Percentiles rank a stretch among this genome's conserved stretches.
phyloP scores from a whole-genome alignment of 306 rosid genomes.

The Cicer pinnatifidum region DNA sequence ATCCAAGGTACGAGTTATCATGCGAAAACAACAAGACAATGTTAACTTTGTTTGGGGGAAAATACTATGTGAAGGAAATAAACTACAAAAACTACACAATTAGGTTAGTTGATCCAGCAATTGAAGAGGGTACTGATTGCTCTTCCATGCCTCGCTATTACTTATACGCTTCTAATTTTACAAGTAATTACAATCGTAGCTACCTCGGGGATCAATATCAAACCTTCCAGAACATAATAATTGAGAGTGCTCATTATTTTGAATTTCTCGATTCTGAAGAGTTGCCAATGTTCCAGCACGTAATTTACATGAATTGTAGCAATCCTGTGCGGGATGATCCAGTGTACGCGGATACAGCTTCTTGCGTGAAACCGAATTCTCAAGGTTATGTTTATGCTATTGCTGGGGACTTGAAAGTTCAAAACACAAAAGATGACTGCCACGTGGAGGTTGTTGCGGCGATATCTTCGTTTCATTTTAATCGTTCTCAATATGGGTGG shows the following conservation, averaged over 20 bases:
- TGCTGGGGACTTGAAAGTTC: neutral
- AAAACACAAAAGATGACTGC: neutral
- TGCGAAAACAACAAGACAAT: slow-evolving; percentile 40
- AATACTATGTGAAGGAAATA: slow-evolving; percentile 43
- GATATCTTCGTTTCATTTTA: neutral
- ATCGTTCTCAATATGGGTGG: neutral
- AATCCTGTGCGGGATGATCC: neutral
- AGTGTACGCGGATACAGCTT: neutral
- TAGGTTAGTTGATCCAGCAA: slow-evolving; percentile 23
- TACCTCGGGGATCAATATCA: neutral
- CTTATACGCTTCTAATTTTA: neutral
- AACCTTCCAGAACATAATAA: neutral
- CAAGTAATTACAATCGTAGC: neutral
- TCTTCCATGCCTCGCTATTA: slow-evolving; percentile 42
- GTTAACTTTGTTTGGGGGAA: neutral
- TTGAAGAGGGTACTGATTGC: slow-evolving; percentile 1
- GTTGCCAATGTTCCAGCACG: neutral
- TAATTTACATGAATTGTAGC: slow-evolving; percentile 35
- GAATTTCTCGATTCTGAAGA: neutral
- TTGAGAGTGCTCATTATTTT: no score
- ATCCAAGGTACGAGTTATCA: neutral
- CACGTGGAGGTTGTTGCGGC: neutral
- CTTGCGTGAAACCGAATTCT: neutral
- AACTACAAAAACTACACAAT: slow-evolving; percentile 44
- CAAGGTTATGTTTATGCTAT: slow-evolving; percentile 20